These are phyloP conservation scores for Colletotrichum karsti DNA, from an alignment of 2,329 filamentous ascomycete genomes.

Conservation along the genomic window DNA sequence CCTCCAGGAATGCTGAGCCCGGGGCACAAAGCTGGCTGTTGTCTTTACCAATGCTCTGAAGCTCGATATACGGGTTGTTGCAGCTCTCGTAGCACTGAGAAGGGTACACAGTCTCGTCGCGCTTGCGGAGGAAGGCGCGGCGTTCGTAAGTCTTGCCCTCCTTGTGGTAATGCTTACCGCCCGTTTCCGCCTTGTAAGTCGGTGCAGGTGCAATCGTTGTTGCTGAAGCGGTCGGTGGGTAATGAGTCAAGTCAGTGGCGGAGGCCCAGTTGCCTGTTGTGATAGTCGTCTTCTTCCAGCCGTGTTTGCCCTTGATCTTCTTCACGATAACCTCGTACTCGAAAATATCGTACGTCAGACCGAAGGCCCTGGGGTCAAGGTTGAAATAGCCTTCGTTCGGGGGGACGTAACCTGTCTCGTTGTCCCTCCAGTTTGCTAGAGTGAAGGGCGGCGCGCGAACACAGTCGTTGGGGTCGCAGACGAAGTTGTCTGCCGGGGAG, in stretches of 20 bases:
- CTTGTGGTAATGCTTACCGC: conserved; percentile 12
- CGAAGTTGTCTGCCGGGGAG: conserved; percentile 53
- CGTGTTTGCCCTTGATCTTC: conserved; percentile 41
- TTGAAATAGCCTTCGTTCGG: conserved; percentile 68
- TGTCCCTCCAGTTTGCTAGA: conserved; percentile 50
- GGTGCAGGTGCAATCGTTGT: conserved; percentile 27
- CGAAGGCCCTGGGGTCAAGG: conserved; percentile 69
- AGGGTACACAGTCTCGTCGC: conserved; percentile 50
- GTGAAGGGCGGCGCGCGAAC: conserved; percentile 47
- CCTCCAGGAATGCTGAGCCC: conserved; percentile 49
- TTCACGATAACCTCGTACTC: conserved; percentile 49
- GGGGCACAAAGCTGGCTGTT: neutral
- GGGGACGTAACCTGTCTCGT: conserved; percentile 59
- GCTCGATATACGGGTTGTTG: conserved; percentile 57
- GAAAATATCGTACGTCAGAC: conserved; percentile 71
- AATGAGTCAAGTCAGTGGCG: conserved; percentile 56
- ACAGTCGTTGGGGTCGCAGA: conserved; percentile 56
- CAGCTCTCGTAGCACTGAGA: conserved; percentile 61
- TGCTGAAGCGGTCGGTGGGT: conserved; percentile 37
- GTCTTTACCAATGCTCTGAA: conserved; percentile 54
- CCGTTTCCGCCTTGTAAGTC: neutral
- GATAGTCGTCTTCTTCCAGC: conserved; percentile 49
- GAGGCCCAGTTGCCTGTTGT: conserved; percentile 65
- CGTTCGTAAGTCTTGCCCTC: conserved; percentile 25
- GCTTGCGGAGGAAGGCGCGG: conserved; percentile 42